Evolutionary conservation across 345 rosid species (phyloP), one percentile per base, ranked within the genome.

Genomic region (Lenwebbia sp.): DNA sequence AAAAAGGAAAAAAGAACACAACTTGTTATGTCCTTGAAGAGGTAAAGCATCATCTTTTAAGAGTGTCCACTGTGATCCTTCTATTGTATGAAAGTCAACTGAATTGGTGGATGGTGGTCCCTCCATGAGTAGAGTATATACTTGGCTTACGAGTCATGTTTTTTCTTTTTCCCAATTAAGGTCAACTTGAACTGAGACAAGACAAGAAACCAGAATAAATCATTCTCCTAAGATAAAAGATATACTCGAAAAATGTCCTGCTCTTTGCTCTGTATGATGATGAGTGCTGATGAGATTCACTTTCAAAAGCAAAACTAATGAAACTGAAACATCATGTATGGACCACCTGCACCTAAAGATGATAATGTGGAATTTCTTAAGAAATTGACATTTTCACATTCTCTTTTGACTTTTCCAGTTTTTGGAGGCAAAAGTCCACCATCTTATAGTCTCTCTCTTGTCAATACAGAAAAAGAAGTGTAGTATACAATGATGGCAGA

Each of bases 181-280:
- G 91, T 87, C 83, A 83, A 86, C 57, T 89, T 90, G 85, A 37
- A 33, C 85, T 62, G 83, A 86, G 92, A 90, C 87, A 87, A 87
- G 84, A 62, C 87, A 58, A 84, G 65, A 74, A 90, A 87, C 25
- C 13, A 86, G 83, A 84, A 76, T 11, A 47, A 84, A 85, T 55
- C 83, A 84, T 85, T 56, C 76, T 57, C 49, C 49, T n/a, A 57
- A 15, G 47, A 57, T 57, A 22, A 53, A 55, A 55, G 30, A 41
- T 21, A 0, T 28, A 44, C 33, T 84, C 7, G 53, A 84, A 49
- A 50, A 47, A 14, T 28, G 10, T 44, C 53, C 52, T 56, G 85
- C 53, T 84, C 74, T 56, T 30, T 41, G 17, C 74, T 47, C 11
- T 84, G 13, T 37, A 37, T 70, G 47, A 70, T 70, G 47, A 70